These are phyloP conservation scores for Galeopsis tetrahit DNA, from an alignment of 257 asterid genomes.

Conservation along the genomic window DNA sequence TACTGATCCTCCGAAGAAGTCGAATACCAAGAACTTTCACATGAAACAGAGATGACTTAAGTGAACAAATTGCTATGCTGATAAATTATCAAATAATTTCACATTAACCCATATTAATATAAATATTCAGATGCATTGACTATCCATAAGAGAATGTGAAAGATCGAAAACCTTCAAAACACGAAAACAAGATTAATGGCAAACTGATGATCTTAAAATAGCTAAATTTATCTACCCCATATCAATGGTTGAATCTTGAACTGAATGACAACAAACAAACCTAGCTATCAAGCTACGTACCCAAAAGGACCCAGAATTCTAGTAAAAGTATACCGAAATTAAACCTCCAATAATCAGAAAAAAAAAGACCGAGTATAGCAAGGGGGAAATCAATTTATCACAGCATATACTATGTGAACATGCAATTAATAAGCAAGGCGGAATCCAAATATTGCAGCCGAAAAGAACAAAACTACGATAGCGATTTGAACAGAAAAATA, in stretches of 20 bases:
- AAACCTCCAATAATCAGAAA: not conserved
- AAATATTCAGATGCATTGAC: not conserved
- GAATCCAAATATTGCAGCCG: not conserved
- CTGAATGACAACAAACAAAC: not conserved
- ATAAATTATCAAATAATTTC: not conserved
- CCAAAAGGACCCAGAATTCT: not conserved
- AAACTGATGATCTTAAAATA: no score
- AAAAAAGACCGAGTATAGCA: not conserved
- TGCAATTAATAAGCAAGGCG: conserved; percentile 23
- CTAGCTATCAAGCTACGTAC: not conserved
- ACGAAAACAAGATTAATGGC: not conserved
- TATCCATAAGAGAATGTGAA: not conserved
- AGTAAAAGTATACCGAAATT: not conserved
- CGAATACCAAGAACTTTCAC: conserved; percentile 27
- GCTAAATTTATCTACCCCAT: no score
- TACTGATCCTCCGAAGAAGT: conserved; percentile 19
- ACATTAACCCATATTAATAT: conserved; percentile 1
- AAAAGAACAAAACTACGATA: not conserved
- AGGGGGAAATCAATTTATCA: not conserved
- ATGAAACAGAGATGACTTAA: conserved; percentile 18
- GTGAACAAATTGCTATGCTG: not conserved
- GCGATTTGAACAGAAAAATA: not conserved
- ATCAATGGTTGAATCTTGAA: not conserved
- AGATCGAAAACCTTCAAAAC: not conserved
- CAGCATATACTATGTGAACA: not conserved